phyloP scores from a whole-genome alignment of 164 flowering plant species.

The Malania oleifera region DNA sequence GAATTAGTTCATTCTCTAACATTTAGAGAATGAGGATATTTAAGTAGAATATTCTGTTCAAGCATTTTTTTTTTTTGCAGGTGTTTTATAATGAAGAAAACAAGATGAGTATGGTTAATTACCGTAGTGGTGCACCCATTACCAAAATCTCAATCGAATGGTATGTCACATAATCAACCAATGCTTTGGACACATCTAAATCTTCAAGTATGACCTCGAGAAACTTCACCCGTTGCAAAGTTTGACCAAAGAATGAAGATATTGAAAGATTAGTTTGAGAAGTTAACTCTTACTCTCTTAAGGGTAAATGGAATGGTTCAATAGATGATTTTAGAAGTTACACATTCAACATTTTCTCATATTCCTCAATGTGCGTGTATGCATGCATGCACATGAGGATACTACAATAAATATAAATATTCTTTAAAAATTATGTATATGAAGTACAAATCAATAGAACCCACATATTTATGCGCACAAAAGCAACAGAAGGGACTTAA shows the following conservation, averaged over 20 bases:
- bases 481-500: constrained; percentile 55
- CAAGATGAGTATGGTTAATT: too few relatives aligned
- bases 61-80: too few relatives aligned
- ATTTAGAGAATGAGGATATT: too few relatives aligned
- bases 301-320: background rate
- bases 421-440: background rate
- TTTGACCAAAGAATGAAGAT: background rate
- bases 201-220: constrained; percentile 38
- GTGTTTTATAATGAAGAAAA: too few relatives aligned
- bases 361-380: too few relatives aligned
- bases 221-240: constrained; percentile 32
- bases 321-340: background rate
- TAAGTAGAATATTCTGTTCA: too few relatives aligned
- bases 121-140: constrained; percentile 35
- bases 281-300: background rate
- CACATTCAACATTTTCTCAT: background rate
- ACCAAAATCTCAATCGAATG: constrained; percentile 28
- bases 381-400: background rate
- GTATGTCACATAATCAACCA: constrained; percentile 26
- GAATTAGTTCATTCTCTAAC: too few relatives aligned
- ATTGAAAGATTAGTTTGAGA: background rate
- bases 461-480: constrained; percentile 44
- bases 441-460: constrained; percentile 8
- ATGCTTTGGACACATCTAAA: constrained; percentile 30
- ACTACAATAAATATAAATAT: background rate